Base-by-base conservation (phyloP, 495 filamentous ascomycete species). In the Immersiella caudata region DNA sequence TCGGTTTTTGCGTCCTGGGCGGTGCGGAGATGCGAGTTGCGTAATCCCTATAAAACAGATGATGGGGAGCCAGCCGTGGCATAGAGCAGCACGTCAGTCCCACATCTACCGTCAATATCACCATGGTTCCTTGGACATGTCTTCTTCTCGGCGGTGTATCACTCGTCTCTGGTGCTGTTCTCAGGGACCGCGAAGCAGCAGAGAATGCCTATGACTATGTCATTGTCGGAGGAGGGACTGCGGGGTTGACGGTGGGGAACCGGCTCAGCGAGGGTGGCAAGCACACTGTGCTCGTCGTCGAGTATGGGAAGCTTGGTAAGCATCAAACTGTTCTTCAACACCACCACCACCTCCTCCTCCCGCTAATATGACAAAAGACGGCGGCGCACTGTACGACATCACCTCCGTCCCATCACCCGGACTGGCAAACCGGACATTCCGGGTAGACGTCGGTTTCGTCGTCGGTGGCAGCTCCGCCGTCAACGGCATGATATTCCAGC, bases 401-500 rank as follows among this genome's bases (percentile, higher is more conserved):
- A 73, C 68, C 20, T 83, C 81, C 6, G 73, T 73, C 0, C 79
- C 78, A 1, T 78, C 82, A 60, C 36, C 61, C 6, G 73, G 73
- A 14, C 60, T 83, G 8, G 70, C 73, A 36, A 78, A 79, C 68
- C 72, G 79, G 18, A 71, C 59, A 5, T 68, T 75, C 21, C 55
- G 66, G 0, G 79, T 81, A 14, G 22, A 73, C 0, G 71, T 67
- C 29, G 82, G 81, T 16, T 74, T 72, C 20, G 33, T 82, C 14
- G 72, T 84, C 0, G 82, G 82, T 6, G 81, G 82, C 4, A 81
- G 79, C 64, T 83, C 82, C 0, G 79, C 76, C n/a, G 73, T 82
- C 50, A 85, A 85, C 33, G 79, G 75, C 16, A 81, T 83, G 78
- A 75, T 79, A 68, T 77, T 79, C 4, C 68, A 79, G 14, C 74